Evolutionary conservation across 257 asterid species (phyloP).

Genomic region (Dorcoceras hygrometricum): DNA sequence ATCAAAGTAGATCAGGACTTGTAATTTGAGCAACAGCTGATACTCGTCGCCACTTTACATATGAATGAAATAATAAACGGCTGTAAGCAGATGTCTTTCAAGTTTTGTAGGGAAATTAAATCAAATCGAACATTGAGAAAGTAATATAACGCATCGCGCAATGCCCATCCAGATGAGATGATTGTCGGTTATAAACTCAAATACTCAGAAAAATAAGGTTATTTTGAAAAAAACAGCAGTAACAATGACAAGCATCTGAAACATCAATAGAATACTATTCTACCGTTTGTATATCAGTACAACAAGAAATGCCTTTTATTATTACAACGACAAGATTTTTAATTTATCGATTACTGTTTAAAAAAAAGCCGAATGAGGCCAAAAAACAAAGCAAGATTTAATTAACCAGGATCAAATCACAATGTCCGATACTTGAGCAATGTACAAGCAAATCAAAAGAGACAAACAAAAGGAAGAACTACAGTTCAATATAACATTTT

Average conservation of each 20-base stretch:
- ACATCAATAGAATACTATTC: not conserved
- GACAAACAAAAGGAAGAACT: conserved; percentile 8
- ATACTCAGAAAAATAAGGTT: conserved; percentile 22
- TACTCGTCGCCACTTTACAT: not conserved
- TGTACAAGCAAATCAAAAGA: not conserved
- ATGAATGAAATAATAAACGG: conserved; percentile 17
- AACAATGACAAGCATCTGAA: not conserved
- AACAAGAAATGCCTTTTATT: conserved; percentile 3
- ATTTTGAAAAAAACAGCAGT: conserved; percentile 4
- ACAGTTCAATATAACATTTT: not conserved
- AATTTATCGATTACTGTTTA: conserved; percentile 14
- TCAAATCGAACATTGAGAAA: conserved; percentile 18
- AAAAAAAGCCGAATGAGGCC: not conserved
- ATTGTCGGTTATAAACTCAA: conserved; percentile 27
- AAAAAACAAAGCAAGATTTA: no score
- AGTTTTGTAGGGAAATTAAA: conserved; percentile 17
- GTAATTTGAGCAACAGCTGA: conserved; percentile 19
- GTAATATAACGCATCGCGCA: conserved; percentile 15
- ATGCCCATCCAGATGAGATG: conserved; percentile 21
- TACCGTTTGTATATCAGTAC: not conserved
- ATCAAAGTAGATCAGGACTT: conserved; percentile 10
- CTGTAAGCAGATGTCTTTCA: conserved; percentile 10
- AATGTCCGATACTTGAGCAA: not conserved
- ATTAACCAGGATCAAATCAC: not conserved
- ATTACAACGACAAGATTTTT: conserved; percentile 1